These are phyloP conservation scores for Alternaria solani DNA, from an alignment of 2,329 filamentous ascomycete genomes.

Conservation along the genomic window DNA sequence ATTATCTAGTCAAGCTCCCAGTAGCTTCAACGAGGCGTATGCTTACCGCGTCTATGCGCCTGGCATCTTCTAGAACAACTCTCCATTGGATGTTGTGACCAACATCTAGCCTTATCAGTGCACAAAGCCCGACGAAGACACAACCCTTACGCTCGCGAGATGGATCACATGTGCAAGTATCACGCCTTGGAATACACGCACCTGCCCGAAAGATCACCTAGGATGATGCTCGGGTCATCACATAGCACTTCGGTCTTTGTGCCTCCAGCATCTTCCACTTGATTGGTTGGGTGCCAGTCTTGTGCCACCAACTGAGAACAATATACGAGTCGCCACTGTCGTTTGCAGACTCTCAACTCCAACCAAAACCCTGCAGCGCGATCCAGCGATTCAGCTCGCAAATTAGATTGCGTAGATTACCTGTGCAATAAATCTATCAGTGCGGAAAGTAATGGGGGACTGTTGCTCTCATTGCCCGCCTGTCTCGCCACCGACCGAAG, in stretches of 20 bases:
- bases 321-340: not conserved
- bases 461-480: not conserved
- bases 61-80: not conserved
- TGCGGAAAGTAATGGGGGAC: not conserved
- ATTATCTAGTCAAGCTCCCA: not conserved
- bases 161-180: not conserved
- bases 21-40: not conserved
- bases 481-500: not conserved
- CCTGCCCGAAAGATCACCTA: not conserved
- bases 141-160: not conserved
- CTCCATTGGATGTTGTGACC: not conserved
- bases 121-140: not conserved
- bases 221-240: not conserved
- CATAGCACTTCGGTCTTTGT: constrained; percentile 1
- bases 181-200: not conserved
- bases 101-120: not conserved
- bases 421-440: not conserved
- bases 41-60: not conserved
- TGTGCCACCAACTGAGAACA: not conserved
- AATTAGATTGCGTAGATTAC: constrained; percentile 2
- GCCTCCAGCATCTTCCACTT: not conserved
- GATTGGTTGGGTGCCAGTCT: not conserved
- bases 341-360: not conserved
- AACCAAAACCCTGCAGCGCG: constrained; percentile 1
- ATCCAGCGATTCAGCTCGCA: not conserved